Conservation (phyloP, 2,329 filamentous ascomycete species). For the Trichoderma sp. region DNA sequence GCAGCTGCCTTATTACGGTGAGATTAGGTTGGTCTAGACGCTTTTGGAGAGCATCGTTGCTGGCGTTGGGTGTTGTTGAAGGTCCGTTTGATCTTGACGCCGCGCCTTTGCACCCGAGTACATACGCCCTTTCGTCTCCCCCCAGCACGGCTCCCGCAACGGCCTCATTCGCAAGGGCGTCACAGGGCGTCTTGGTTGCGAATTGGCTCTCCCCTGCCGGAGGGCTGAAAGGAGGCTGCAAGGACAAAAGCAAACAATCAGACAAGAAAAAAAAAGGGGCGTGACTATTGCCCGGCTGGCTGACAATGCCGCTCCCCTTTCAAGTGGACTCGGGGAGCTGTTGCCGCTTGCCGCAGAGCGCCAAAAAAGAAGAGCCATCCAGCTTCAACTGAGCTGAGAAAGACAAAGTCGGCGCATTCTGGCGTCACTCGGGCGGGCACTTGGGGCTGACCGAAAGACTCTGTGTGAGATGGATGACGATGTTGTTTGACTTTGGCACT, state of each 20-base stretch:
- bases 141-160: constrained; percentile 1
- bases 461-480: constrained; percentile 14
- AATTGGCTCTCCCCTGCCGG: neutral
- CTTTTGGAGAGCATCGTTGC: too few relatives aligned
- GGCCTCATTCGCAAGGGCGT: constrained; percentile 5
- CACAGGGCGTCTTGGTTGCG: constrained; percentile 1
- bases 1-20: neutral
- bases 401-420: neutral
- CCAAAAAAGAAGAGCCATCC: neutral
- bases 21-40: too few relatives aligned
- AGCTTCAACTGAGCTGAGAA: too few relatives aligned
- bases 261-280: neutral
- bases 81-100: neutral
- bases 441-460: constrained; percentile 9
- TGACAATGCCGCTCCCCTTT: neutral
- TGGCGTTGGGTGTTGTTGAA: too few relatives aligned
- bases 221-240: neutral
- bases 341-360: neutral
- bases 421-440: constrained; percentile 13
- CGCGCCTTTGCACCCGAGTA: neutral
- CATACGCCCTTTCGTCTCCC: neutral
- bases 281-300: neutral
- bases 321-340: neutral
- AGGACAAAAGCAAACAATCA: too few relatives aligned
- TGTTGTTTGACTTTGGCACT: constrained; percentile 15